Evolutionary conservation across 2,329 filamentous ascomycete species (phyloP), one percentile per base, ranked within the genome.

Genomic region (Epichloe festucae): DNA sequence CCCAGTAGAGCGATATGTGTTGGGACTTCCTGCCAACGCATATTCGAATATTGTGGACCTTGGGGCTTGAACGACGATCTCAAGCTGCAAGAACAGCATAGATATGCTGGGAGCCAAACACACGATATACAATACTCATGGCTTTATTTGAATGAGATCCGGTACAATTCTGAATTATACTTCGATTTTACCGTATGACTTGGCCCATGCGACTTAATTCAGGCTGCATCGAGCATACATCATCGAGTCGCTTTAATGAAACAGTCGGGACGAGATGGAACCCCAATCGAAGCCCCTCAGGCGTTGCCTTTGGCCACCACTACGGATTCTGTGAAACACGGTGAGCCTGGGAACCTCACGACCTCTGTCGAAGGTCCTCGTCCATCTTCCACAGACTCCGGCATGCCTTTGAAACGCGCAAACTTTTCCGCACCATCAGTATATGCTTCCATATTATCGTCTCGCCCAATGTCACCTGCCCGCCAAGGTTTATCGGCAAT

Each of bases 271-370:
- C 73, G 84, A 80, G 80, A 74, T 72, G 72, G 76, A 63, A 70
- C 78, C 65, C 75, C 79, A 61, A 73, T 79, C 70, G 78, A 84
- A 68, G 80, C 83, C 65, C 78, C 85, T 68, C 81, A 83, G 67
- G 78, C 83, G 62, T 77, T 85, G 67, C 82, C 85, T 62, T 72
- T 81, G 63, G 82, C 82, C 58, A 76, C 81, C 59, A 78, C 83
- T 55, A 65, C 73, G 56, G 60, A 77, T 17, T 44, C 46, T 41
- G 6, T 51, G 63, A 80, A 73, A 60, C 62, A 81, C 53, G 76
- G 81, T 56, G 87, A 83, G 70, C 72, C 74, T 57, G 78, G 83
- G 50, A 76, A 81, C 58, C 73, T 78, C 38, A 70, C 76, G 54
- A 73, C 79, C 45, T 68, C 76, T 53, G 65, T 74, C 59, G 67